phyloP scores from a whole-genome alignment of 169 alveolate genomes.

The Babesia gibsoni region DNA sequence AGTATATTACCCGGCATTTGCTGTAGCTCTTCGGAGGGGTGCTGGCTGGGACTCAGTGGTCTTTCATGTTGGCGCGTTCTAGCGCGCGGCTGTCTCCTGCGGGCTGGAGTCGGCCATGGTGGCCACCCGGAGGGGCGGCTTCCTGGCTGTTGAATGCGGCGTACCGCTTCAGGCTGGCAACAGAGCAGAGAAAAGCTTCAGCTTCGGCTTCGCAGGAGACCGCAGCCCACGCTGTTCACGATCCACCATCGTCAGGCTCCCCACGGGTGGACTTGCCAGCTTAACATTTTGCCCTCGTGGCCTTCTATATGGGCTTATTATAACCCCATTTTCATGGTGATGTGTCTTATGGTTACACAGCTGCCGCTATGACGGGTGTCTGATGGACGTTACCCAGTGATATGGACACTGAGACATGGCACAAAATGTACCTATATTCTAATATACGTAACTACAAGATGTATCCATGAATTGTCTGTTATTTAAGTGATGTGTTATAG shows the following conservation, averaged over 20 bases:
- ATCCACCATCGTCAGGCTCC: conserved; percentile 41
- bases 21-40: conserved; percentile 52
- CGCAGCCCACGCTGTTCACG: conserved; percentile 45
- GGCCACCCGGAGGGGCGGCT: conserved; percentile 45
- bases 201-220: conserved; percentile 41
- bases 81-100: conserved; percentile 29
- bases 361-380: too few species aligned
- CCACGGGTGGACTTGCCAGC: conserved; percentile 41
- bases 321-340: too few species aligned
- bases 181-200: conserved; percentile 53
- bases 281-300: too few species aligned
- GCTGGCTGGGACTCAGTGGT: conserved; percentile 37
- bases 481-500: too few species aligned
- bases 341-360: too few species aligned
- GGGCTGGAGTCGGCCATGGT: conserved; percentile 50
- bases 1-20: conserved; percentile 18
- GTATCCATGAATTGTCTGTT: too few species aligned
- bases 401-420: too few species aligned
- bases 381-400: too few species aligned
- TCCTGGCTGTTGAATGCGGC: conserved; percentile 51
- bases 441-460: too few species aligned
- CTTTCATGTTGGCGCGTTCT: conserved; percentile 42
- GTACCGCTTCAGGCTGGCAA: conserved; percentile 55
- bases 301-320: too few species aligned
- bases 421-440: too few species aligned